Conservation (phyloP, 192 early-diverging fungal species). For the Linnemannia exigua region DNA sequence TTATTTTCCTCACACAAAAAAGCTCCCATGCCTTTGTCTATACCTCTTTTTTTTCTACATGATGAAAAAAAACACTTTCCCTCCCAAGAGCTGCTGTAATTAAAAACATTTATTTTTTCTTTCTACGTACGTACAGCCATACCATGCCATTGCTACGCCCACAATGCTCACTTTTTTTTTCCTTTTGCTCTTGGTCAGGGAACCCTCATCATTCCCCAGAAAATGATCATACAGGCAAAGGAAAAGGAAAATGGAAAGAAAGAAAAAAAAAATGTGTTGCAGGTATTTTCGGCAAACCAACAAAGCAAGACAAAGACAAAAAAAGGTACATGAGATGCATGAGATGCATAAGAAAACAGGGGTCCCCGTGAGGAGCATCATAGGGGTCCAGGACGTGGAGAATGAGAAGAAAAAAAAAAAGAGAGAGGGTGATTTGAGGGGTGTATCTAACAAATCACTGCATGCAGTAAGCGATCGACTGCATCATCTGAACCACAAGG, state of each 20-base stretch:
- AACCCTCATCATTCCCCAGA: background rate
- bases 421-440: background rate
- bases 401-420: background rate
- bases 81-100: constrained; percentile 8
- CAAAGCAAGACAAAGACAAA: background rate
- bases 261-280: background rate
- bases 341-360: background rate
- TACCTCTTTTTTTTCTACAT: background rate
- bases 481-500: background rate
- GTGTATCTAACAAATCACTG: background rate
- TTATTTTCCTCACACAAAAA: background rate
- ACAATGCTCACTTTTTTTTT: background rate
- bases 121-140: too few species aligned
- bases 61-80: background rate
- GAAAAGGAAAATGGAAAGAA: too few species aligned
- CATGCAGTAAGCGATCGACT: background rate
- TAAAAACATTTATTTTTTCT: background rate
- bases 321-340: background rate
- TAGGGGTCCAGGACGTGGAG: background rate
- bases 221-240: background rate
- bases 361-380: background rate
- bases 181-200: background rate
- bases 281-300: constrained; percentile 2
- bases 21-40: background rate
- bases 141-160: background rate